Percentiles rank a stretch among this genome's conserved stretches.
Evolutionary conservation across 2,329 filamentous ascomycete genomes (phyloP).

Genomic region (Eurotiales sp.): DNA sequence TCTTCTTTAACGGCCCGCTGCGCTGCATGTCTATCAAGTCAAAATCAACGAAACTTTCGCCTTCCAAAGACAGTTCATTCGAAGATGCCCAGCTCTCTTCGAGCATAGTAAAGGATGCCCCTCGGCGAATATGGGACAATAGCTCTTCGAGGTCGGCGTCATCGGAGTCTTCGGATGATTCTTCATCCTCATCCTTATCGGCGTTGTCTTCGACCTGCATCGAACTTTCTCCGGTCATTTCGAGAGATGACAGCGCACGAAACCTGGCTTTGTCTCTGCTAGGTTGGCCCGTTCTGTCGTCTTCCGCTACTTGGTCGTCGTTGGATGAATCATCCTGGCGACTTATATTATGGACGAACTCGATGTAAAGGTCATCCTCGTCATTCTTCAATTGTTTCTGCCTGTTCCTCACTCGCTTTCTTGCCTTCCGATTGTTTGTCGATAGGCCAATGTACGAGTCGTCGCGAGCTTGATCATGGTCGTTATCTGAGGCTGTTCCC

Average conservation of each 20-base stretch:
- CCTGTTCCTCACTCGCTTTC: background rate
- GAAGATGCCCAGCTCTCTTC: constrained; percentile 1
- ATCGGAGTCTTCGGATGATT: constrained; percentile 11
- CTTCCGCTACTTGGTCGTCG: constrained; percentile 23
- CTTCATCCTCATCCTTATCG: constrained; percentile 15
- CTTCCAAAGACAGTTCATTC: constrained; percentile 49
- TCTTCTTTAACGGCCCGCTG: constrained; percentile 58
- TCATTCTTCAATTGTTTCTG: constrained; percentile 28
- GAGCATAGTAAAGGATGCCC: background rate
- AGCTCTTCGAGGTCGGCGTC: constrained; percentile 41
- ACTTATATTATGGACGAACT: constrained; percentile 40
- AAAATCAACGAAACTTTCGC: constrained; percentile 64
- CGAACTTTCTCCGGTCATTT: background rate
- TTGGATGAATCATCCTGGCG: constrained; percentile 1
- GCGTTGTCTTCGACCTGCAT: constrained; percentile 15
- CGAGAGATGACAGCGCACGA: background rate
- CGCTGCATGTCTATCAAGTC: constrained; percentile 82
- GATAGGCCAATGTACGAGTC: constrained; percentile 3
- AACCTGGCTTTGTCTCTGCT: constrained; percentile 17
- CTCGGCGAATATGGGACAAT: constrained; percentile 12
- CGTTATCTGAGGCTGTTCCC: no score
- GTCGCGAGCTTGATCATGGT: no score
- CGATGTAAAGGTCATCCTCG: constrained; percentile 41
- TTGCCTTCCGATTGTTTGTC: background rate
- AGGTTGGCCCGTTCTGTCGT: constrained; percentile 20